Evolutionary conservation across 352 stramenopile species (phyloP), one percentile per base, ranked within the genome.

Genomic region (Phytophthora chlamydospora): DNA sequence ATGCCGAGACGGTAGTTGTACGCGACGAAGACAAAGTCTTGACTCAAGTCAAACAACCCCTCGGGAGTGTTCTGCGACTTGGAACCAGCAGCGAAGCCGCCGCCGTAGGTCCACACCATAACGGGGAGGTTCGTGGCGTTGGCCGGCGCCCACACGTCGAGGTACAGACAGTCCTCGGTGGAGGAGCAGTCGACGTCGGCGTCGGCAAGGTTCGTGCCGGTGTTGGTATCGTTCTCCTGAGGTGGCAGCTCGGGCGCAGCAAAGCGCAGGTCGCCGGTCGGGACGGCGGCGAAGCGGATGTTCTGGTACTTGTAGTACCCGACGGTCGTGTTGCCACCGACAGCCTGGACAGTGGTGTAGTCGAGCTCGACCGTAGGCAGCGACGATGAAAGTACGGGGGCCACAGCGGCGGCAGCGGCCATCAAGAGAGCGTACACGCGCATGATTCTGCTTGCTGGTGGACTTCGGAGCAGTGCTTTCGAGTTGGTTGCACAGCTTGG

Each of bases 1-100:
- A 65, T 41, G 9, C 58, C 51, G 2, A 73, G 51, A 40, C 64
- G 64, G 58, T 73, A 73, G 52, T 73, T 73, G 58, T 64, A 65
- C 12, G 58, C 58, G 5, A 73, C 64, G 52, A 61, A 62, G 2
- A 73, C 42, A 4, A 73, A 59, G 35, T 64, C 35, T 8, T 64
- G 41, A n/a, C 17, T 47, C 19, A 62, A 31, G 21, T 62, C 53
- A 31, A 62, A 62, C 2, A 62, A 34, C 3, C 53, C 53, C 14
- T 62, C 53, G 41, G 53, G 52, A 13, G 53, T 62, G 43, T 48
- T 54, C 27, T 62, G 17, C 21, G 17, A 36, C 42, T 62, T 62
- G 42, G 53, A 54, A 11, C 65, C 65, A 45, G 21, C 45, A 19
- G 55, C 39, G 31, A 58, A 66, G 16, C 46, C 42, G 16, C 65